Evolutionary conservation across 1,139 yeast genomes (phyloP).

Genomic region (Wickerhamomyces sp.): DNA sequence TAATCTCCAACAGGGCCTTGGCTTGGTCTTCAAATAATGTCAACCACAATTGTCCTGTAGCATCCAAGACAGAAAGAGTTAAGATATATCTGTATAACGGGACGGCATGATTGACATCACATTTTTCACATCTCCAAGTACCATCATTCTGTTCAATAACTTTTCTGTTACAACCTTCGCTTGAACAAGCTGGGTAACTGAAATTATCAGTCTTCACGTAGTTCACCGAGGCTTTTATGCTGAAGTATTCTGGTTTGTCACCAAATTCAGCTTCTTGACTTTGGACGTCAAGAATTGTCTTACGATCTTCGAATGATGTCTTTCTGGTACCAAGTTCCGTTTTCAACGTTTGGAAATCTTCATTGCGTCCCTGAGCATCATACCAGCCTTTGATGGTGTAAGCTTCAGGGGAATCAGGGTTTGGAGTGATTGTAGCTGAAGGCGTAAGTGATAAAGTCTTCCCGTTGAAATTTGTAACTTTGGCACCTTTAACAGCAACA

Average conservation of each 20-base stretch:
- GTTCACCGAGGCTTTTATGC: slow-evolving; percentile 67
- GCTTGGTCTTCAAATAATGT: slow-evolving; percentile 88
- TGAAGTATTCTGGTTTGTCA: slow-evolving; percentile 76
- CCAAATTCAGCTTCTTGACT: slow-evolving; percentile 66
- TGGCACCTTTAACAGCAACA: slow-evolving; percentile 88
- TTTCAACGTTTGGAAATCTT: slow-evolving; percentile 59
- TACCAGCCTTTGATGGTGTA: slow-evolving; percentile 92
- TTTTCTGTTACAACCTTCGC: slow-evolving; percentile 76
- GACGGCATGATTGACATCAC: slow-evolving; percentile 60
- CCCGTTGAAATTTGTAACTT: slow-evolving; percentile 87
- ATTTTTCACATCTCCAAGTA: slow-evolving; percentile 91
- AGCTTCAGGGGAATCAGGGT: slow-evolving; percentile 89
- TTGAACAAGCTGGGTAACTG: slow-evolving; percentile 87
- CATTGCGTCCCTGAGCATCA: slow-evolving; percentile 67
- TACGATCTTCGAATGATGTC: slow-evolving; percentile 43
- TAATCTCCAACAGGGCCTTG: slow-evolving; percentile 54
- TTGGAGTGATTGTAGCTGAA: slow-evolving; percentile 66
- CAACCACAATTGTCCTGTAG: slow-evolving; percentile 80
- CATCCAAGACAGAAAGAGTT: slow-evolving; percentile 68
- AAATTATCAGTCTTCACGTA: slow-evolving; percentile 70
- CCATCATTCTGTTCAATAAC: slow-evolving; percentile 69
- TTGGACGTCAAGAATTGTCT: slow-evolving; percentile 62
- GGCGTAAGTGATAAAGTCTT: slow-evolving; percentile 78
- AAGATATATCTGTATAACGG: slow-evolving; percentile 81
- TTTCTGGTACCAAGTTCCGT: slow-evolving; percentile 31